Evolutionary conservation across 306 rosid species (phyloP), one percentile per base, ranked within the genome.

Genomic region (Trichosanthes cucumerina): DNA sequence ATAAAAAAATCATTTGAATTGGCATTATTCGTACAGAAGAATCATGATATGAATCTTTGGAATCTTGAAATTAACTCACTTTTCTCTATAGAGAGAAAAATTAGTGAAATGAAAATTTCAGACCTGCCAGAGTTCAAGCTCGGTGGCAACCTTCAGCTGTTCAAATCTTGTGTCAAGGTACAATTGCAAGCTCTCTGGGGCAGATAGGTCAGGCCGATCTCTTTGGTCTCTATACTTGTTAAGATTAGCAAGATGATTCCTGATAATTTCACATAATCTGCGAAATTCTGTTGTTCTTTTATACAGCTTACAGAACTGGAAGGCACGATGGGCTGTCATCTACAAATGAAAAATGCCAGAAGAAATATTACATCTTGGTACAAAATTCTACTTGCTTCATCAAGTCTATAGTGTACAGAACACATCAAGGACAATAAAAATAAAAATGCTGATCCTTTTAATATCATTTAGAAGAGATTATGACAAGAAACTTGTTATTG

Each of bases 281-380:
- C 98, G 93, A 70, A 96, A 96, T 81, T 96, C 99, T 7, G 99
- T 96, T 16, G 97, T 90, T 73, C 99, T 83, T 77, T 96, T 96
- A 53, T 96, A 96, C 75, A 90, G 97, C 88, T 96, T 96, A 85
- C 99, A 96, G 85, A 96, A 96, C 86, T 96, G 99, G 84, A 96
- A 96, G 74, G 99, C 97, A 75, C 99, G 93, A 80, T 96, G 99
- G 15, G 99, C 99, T 34, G 99, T 96, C 99, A 96, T 96, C 99
- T 96, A 86, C 85, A 82, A 26, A 80, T 49, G 66, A 77, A 70
- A 39, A 21, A 46, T 6, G 2, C 78, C 62, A 52, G 54, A 44
- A 83, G 41, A 38, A 56, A 39, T 16, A 58, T 58, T 56, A 58
- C 23, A 39, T 39, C 70, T 53, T 0, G 44, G 39, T 26, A 49